Conservation (phyloP, 768 basidiomycete genomes). For the Hortiboletus flavorubellus region DNA sequence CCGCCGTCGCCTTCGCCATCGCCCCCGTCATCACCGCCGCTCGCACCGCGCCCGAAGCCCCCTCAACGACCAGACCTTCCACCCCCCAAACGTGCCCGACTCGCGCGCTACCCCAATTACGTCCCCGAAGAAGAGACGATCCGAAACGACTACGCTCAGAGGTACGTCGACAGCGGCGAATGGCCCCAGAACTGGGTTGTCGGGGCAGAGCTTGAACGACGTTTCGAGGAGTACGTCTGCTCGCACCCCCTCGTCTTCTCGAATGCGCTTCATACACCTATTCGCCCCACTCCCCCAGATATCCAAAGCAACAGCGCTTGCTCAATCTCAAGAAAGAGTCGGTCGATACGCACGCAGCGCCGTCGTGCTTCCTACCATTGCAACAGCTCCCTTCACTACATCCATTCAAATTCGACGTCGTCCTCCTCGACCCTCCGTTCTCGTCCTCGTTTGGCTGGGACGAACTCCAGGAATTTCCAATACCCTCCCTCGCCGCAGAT, state of each 20-base stretch:
- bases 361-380: constrained; percentile 69
- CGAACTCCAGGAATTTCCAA: constrained; percentile 74
- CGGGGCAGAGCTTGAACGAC: constrained; percentile 81
- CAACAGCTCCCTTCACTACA: constrained; percentile 54
- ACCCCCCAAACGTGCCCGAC: constrained; percentile 71
- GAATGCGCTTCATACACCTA: not conserved
- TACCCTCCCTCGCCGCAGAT: constrained; percentile 81
- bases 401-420: constrained; percentile 81
- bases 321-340: constrained; percentile 79
- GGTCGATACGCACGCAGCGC: constrained; percentile 64
- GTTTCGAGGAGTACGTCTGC: constrained; percentile 88
- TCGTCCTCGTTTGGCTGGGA: constrained; percentile 86
- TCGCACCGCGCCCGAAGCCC: constrained; percentile 33
- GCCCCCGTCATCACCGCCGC: constrained; percentile 44
- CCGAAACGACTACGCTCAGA: constrained; percentile 89
- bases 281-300: constrained; percentile 49
- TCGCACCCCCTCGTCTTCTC: not conserved
- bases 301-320: constrained; percentile 89
- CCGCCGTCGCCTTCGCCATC: constrained; percentile 50
- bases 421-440: constrained; percentile 88
- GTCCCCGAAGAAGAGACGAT: constrained; percentile 95
- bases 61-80: constrained; percentile 49
- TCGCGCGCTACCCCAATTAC: constrained; percentile 73
- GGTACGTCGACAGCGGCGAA: constrained; percentile 87
- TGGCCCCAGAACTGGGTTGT: constrained; percentile 95